Conservation (phyloP, 1,139 yeast genomes). For the Sugiyamaella castrensis region DNA sequence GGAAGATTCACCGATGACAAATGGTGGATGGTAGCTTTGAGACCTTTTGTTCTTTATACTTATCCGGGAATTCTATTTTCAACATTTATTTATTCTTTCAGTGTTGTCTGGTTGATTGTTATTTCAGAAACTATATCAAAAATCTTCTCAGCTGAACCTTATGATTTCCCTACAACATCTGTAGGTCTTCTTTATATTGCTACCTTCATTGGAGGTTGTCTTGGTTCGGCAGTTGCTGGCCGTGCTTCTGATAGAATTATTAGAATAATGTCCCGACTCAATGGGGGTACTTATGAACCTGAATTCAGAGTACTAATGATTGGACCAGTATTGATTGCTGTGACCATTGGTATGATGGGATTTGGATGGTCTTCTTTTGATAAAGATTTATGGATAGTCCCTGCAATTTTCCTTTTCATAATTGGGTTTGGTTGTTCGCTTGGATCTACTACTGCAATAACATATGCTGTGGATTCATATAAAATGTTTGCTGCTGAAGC, state of each 20-base stretch:
- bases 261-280: conserved; percentile 37
- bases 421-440: conserved; percentile 59
- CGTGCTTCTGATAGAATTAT: conserved; percentile 48
- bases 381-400: conserved; percentile 56
- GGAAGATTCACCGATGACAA: conserved; percentile 52
- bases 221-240: conserved; percentile 58
- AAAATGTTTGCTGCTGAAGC: conserved; percentile 59
- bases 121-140: conserved; percentile 56
- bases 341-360: conserved; percentile 56
- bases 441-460: conserved; percentile 61
- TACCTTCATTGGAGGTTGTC: conserved; percentile 57
- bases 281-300: conserved; percentile 59
- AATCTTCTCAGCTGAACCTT: conserved; percentile 48
- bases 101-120: conserved; percentile 63
- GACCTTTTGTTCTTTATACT: conserved; percentile 52
- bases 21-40: conserved; percentile 57
- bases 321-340: conserved; percentile 47
- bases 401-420: conserved; percentile 54
- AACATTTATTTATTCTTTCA: conserved; percentile 51
- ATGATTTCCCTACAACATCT: conserved; percentile 47
- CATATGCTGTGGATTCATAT: conserved; percentile 59
- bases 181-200: conserved; percentile 58
- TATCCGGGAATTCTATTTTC: conserved; percentile 58
- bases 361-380: conserved; percentile 58
- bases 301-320: conserved; percentile 59